Evolutionary conservation across 2,329 filamentous ascomycete species (phyloP).

Genomic region (Fusarium robinianum): DNA sequence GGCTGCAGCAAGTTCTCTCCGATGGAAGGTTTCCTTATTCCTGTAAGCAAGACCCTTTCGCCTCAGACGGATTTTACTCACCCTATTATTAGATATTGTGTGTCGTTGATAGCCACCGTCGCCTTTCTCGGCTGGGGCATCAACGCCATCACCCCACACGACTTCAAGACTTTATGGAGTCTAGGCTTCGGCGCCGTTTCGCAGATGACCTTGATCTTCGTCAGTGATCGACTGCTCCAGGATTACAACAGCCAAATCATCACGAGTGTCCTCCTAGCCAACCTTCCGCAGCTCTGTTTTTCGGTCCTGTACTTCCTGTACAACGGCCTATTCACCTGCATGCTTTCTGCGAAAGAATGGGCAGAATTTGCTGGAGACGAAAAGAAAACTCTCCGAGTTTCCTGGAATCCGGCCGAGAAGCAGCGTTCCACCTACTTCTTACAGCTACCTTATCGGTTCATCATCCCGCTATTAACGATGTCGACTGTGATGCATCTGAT

Average conservation of each 20-base stretch:
- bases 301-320: constrained; percentile 23
- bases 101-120: background rate
- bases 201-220: constrained; percentile 2
- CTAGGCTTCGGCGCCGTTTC: constrained; percentile 10
- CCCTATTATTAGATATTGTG: background rate
- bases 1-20: constrained; percentile 6
- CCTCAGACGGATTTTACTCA: background rate
- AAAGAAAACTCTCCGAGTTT: constrained; percentile 23
- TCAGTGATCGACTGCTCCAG: background rate
- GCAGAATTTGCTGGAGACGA: constrained; percentile 14
- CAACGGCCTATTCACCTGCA: constrained; percentile 25
- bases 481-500: constrained; percentile 29
- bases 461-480: constrained; percentile 22
- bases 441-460: constrained; percentile 30
- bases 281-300: constrained; percentile 19
- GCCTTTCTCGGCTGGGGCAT: constrained; percentile 6
- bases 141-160: background rate
- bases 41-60: background rate
- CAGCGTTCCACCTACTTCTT: constrained; percentile 29
- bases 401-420: constrained; percentile 11
- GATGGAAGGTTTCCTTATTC: constrained; percentile 2
- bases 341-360: constrained; percentile 29
- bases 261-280: constrained; percentile 8
- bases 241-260: background rate
- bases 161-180: constrained; percentile 2